Evolutionary conservation across 208 protist species (phyloP).

Genomic region (Sergeia podlipaevii): DNA sequence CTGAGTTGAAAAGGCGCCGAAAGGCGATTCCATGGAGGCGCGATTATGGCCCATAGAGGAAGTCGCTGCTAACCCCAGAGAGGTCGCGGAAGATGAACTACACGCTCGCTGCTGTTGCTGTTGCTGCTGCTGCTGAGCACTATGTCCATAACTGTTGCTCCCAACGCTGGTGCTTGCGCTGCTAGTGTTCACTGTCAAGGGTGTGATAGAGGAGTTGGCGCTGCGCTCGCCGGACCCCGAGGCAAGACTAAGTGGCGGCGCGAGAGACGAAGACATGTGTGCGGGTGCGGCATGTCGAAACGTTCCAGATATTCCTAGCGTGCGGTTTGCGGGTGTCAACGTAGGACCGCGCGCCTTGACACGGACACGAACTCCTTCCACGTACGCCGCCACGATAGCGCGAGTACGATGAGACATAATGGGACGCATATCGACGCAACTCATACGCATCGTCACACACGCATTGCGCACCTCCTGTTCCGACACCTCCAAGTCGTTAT

Average conservation of each 20-base stretch:
- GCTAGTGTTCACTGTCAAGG: no score
- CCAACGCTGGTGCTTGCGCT: not conserved
- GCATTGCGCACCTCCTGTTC: constrained; percentile 35
- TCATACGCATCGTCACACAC: constrained; percentile 14
- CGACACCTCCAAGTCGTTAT: constrained; percentile 28
- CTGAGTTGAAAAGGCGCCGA: not conserved
- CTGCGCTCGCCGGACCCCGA: no score
- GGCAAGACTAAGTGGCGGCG: no score
- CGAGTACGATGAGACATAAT: constrained; percentile 12
- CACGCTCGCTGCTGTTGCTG: not conserved
- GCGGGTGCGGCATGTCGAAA: no score
- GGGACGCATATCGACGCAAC: no score
- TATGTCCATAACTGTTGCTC: not conserved
- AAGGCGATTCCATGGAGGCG: not conserved
- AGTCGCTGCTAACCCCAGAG: not conserved
- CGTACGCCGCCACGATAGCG: constrained; percentile 12
- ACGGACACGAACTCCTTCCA: constrained; percentile 10
- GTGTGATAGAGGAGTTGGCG: no score
- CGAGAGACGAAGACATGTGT: no score
- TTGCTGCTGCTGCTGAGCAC: not conserved
- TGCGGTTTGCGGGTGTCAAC: not conserved
- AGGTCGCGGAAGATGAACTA: constrained; percentile 1
- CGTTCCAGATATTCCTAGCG: constrained; percentile 1
- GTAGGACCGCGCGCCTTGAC: constrained; percentile 5
- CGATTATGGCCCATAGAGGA: not conserved